phyloP scores from a whole-genome alignment of 345 rosid genomes.

The Camelina sativa region DNA sequence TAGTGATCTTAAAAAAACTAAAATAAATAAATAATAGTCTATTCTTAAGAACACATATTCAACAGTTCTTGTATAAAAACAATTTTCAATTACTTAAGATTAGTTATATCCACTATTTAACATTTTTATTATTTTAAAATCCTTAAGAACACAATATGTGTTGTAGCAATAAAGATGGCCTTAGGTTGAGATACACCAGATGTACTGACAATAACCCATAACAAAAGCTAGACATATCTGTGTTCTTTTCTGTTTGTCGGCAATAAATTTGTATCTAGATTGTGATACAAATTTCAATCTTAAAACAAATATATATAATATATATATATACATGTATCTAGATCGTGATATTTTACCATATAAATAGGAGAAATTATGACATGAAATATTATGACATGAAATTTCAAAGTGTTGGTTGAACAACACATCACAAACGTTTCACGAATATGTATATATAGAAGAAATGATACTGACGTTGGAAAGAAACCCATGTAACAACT shows the following conservation, averaged over 20 bases:
- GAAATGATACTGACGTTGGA: neutral
- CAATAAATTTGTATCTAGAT: constrained; percentile 4
- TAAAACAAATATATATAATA: no score
- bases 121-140: no score
- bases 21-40: no score
- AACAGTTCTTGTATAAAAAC: no score
- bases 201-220: constrained; percentile 26
- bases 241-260: neutral
- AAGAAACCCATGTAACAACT: neutral
- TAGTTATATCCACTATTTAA: no score
- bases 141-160: no score
- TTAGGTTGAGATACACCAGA: constrained; percentile 32
- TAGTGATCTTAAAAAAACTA: no score
- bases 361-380: neutral
- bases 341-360: constrained; percentile 34
- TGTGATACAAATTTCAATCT: neutral
- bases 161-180: no score
- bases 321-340: neutral
- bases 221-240: constrained; percentile 15
- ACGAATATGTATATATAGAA: neutral
- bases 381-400: neutral
- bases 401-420: constrained; percentile 10
- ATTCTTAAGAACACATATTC: no score
- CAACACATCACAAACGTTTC: constrained; percentile 2
- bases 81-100: no score